A percentile compares a stretch with the other conserved stretches of the same genome.
Evolutionary conservation across 2,329 filamentous ascomycete species (phyloP).

Genomic region (Fonsecaea multimorphosa): DNA sequence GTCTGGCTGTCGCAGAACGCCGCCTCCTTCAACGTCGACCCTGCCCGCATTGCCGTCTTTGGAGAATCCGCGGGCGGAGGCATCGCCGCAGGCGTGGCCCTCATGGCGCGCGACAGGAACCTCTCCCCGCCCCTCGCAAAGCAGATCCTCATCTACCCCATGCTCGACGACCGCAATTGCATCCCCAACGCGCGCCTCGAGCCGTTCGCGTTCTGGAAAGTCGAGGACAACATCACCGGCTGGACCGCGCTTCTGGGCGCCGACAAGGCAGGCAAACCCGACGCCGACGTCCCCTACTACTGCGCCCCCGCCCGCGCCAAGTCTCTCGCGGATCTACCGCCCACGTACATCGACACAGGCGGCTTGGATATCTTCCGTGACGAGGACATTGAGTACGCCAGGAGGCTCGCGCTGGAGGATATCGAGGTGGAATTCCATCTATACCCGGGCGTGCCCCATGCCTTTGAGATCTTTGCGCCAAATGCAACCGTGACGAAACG

Average conservation of each 20-base stretch:
- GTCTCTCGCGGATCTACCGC: slow-evolving; percentile 47
- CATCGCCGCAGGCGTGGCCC: slow-evolving; percentile 48
- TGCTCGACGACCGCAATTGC: slow-evolving; percentile 55
- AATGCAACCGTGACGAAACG: slow-evolving; percentile 27
- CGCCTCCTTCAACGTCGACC: slow-evolving; percentile 50
- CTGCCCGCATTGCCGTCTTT: slow-evolving; percentile 48
- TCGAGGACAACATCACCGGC: slow-evolving; percentile 49
- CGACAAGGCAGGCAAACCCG: slow-evolving; percentile 35
- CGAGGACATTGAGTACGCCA: slow-evolving; percentile 51
- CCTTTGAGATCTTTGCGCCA: slow-evolving; percentile 47
- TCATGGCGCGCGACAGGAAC: slow-evolving; percentile 48
- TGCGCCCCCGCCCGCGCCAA: slow-evolving; percentile 49
- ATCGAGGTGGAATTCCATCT: slow-evolving; percentile 54
- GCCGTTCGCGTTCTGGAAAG: slow-evolving; percentile 47
- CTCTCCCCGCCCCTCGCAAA: slow-evolving; percentile 45
- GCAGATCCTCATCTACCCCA: slow-evolving; percentile 56
- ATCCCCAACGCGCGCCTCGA: slow-evolving; percentile 44
- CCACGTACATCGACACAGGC: slow-evolving; percentile 54
- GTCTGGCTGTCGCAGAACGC: slow-evolving; percentile 50
- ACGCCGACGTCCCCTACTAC: slow-evolving; percentile 42
- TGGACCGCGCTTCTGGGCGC: slow-evolving; percentile 50
- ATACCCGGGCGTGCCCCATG: slow-evolving; percentile 52
- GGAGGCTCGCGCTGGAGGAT: slow-evolving; percentile 49
- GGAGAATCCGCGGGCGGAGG: slow-evolving; percentile 55
- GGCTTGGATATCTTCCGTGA: slow-evolving; percentile 54